Evolutionary conservation across 208 protist species (phyloP).

Genomic region (Leishmania guyanensis): DNA sequence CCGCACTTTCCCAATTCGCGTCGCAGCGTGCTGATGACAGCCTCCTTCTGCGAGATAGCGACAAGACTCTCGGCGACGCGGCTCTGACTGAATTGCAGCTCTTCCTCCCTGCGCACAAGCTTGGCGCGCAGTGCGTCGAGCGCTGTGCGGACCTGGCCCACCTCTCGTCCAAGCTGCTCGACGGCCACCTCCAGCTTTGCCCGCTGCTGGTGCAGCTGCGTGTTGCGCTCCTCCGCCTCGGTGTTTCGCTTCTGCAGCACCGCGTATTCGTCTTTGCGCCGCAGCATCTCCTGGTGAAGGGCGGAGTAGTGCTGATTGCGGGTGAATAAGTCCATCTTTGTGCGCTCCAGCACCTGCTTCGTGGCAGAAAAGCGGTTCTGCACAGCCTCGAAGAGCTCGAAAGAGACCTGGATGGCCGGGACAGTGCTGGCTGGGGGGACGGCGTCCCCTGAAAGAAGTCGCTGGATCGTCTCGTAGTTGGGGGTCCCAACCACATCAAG

Average conservation of each 20-base stretch:
- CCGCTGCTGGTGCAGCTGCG: conserved; percentile 62
- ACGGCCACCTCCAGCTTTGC: conserved; percentile 71
- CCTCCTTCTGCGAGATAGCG: conserved; percentile 77
- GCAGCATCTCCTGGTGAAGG: conserved; percentile 52
- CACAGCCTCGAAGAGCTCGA: conserved; percentile 88
- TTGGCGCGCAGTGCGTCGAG: conserved; percentile 58
- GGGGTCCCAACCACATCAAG: conserved; percentile 64
- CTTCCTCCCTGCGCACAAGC: conserved; percentile 64
- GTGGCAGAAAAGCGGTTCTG: conserved; percentile 80
- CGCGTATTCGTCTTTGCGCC: conserved; percentile 50
- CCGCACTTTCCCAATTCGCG: conserved; percentile 67
- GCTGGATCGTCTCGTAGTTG: conserved; percentile 71
- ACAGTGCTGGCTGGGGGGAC: conserved; percentile 56
- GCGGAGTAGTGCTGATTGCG: conserved; percentile 72
- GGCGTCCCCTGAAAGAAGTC: conserved; percentile 49
- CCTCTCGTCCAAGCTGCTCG: conserved; percentile 74
- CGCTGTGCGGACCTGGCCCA: conserved; percentile 49
- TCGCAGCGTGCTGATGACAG: conserved; percentile 66
- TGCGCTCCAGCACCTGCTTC: conserved; percentile 72
- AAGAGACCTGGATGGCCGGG: conserved; percentile 75
- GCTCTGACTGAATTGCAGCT: conserved; percentile 64
- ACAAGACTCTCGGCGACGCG: conserved; percentile 77
- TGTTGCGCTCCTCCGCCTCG: conserved; percentile 74
- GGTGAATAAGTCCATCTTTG: conserved; percentile 59
- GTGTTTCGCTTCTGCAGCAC: conserved; percentile 45